phyloP scores from a whole-genome alignment of 495 filamentous ascomycete species.

The Saxophila tyrrhenica region DNA sequence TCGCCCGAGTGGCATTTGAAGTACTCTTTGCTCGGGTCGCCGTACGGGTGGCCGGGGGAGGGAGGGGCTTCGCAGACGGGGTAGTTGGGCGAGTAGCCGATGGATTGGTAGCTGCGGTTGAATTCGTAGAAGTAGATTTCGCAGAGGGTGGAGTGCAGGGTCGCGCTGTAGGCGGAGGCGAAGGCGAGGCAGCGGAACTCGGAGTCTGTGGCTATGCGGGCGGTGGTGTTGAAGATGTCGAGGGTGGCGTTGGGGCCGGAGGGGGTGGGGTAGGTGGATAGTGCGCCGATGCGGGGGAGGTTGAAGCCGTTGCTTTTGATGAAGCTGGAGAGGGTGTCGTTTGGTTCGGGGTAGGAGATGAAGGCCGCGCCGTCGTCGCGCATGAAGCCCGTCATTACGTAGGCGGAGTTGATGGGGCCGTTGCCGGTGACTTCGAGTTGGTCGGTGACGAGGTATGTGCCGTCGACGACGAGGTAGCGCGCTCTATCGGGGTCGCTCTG shows the following conservation, averaged over 20 bases:
- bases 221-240: conserved; percentile 34
- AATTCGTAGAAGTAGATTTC: conserved; percentile 38
- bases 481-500: conserved; percentile 14
- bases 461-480: conserved; percentile 38
- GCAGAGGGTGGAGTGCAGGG: conserved; percentile 24
- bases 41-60: conserved; percentile 28
- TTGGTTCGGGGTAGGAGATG: conserved; percentile 33
- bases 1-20: conserved; percentile 41
- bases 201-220: conserved; percentile 38
- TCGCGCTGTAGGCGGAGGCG: conserved; percentile 34
- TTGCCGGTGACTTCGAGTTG: conserved; percentile 25
- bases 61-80: conserved; percentile 35
- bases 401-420: conserved; percentile 21
- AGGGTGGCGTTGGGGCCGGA: conserved; percentile 30
- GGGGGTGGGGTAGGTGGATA: conserved; percentile 20
- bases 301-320: conserved; percentile 18
- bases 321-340: conserved; percentile 24
- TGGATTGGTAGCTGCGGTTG: conserved; percentile 41
- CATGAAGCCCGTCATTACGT: conserved; percentile 38
- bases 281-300: conserved; percentile 27
- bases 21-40: conserved; percentile 34
- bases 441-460: conserved; percentile 30
- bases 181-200: conserved; percentile 42
- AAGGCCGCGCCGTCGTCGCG: conserved; percentile 41
- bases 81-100: conserved; percentile 33